Evolutionary conservation across 768 basidiomycete genomes (phyloP), one percentile per base, ranked within the genome.

Genomic region (Lentinula lateritia): DNA sequence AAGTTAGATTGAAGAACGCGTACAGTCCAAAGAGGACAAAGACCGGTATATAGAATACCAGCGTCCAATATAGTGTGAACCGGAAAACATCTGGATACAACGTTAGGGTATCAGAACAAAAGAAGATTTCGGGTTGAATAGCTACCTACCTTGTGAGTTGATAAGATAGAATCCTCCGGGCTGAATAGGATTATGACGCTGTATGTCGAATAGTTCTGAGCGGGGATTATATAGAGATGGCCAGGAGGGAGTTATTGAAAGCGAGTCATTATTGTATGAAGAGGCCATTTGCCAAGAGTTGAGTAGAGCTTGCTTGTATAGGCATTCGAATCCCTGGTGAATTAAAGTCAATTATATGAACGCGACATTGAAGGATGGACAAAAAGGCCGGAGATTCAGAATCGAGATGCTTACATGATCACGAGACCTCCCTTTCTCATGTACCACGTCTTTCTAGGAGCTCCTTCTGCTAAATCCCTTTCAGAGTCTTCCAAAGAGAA

Each of bases 391-490:
- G 23, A 23, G 23, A 23, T 2, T 23, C 23, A 23, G 23, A 23
- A 23, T 23, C 23, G 23, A 23, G 23, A 23, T 23, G 23, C 23
- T 23, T 23, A 23, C 23, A 23, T 23, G 23, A 23, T 23, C 23
- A 23, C 23, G 23, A 23, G 23, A 23, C 23, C 23, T 23, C 23
- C 1, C 23, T 23, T 23, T 23, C 23, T 2, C 23, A 78, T 75
- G 70, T 83, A 80, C 64, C 76, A 78, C 62, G 78, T 87, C 8
- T 87, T 88, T 60, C 68, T 83, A 1, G 85, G 86, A 32, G 80
- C 80, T 2, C 80, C 80, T 1, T 63, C 74, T n/a, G 41, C 62
- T 3, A 65, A 69, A 43, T 79, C 79, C 39, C 35, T 80, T 6
- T 15, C 42, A 18, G 18, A 52, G 42, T 64, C 38, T 20, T 32